Base-by-base conservation (phyloP, 2,329 filamentous ascomycete genomes). In the Tricladium varicosporioides region DNA sequence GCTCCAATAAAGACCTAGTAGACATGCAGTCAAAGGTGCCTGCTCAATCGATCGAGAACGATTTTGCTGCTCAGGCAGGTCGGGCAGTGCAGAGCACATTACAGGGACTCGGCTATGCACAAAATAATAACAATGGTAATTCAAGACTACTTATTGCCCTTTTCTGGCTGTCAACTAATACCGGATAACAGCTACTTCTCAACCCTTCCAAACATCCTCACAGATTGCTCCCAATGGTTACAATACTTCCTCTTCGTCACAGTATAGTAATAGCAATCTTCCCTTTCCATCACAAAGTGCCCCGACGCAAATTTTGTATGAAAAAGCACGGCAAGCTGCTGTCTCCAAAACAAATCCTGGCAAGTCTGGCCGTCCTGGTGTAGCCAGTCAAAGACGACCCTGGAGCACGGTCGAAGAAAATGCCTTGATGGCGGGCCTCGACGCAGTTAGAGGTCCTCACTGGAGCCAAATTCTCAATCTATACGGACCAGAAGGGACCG, bases 321-420 rank as follows among this genome's bases (percentile, higher is more conserved):
- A 84, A 64, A 75, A 77, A 56, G 81, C 81, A 36, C 77, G 81
- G 46, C 75, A 79, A 67, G 80, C 79, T 5, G 80, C 81, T 9
- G 79, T 78, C 7, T 75, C 79, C 1, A 82, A 82, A 64, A 74
- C 78, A n/a, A 80, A 79, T 2, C 77, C 80, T 1, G 61, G 57
- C 22, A 78, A 75, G 50, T 76, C 74, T 56, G 77, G 79, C 50
- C 76, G 80, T 56, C 76, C 78, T 1, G 79, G 80, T 9, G 70
- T 79, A 10, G 80, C 80, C 5, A 81, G 76, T 52, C 63, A 82
- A 65, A 82, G 92, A 32, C 83, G 92, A 27, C 91, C 92, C 0
- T 96, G 92, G 92, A 91, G 88, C 0, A 86, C 88, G 3, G 90
- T 94, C 61, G 92, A 96, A 73, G 92, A 96, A 70, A 91, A 92